phyloP scores from a whole-genome alignment of 2,329 filamentous ascomycete species.

The Neofusicoccum kwambonambiense region DNA sequence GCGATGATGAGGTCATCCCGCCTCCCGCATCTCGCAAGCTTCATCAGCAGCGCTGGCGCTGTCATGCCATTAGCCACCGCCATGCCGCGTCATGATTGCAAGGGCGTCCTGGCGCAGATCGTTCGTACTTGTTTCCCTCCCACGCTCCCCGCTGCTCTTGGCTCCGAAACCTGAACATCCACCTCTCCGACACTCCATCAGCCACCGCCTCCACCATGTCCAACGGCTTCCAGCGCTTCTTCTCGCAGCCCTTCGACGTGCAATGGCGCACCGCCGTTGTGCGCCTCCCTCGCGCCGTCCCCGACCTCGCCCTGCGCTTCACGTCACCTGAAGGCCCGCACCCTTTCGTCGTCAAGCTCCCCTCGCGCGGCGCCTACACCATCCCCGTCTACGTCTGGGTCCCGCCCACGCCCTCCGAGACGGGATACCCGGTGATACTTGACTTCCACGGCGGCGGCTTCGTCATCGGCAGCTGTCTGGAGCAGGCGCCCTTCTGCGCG shows the following conservation, averaged over 20 bases:
- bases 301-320: constrained; percentile 36
- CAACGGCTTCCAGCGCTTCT: constrained; percentile 25
- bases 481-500: constrained; percentile 48
- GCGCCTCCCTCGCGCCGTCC: constrained; percentile 38
- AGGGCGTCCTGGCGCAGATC: not conserved
- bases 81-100: not conserved
- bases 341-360: constrained; percentile 42
- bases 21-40: not conserved
- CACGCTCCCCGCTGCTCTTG: not conserved
- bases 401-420: constrained; percentile 31
- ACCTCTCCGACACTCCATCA: not conserved
- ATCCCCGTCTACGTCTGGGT: constrained; percentile 45
- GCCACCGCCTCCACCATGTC: not conserved
- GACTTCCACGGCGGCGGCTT: constrained; percentile 48
- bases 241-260: constrained; percentile 35
- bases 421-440: constrained; percentile 38
- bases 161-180: not conserved
- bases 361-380: constrained; percentile 36
- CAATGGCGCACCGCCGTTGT: constrained; percentile 40
- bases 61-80: not conserved
- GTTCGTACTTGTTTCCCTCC: not conserved
- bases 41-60: not conserved
- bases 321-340: constrained; percentile 43
- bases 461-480: constrained; percentile 43
- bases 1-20: not conserved